phyloP scores from a whole-genome alignment of 2,329 filamentous ascomycete species.

The Lasiodiplodia sp. region DNA sequence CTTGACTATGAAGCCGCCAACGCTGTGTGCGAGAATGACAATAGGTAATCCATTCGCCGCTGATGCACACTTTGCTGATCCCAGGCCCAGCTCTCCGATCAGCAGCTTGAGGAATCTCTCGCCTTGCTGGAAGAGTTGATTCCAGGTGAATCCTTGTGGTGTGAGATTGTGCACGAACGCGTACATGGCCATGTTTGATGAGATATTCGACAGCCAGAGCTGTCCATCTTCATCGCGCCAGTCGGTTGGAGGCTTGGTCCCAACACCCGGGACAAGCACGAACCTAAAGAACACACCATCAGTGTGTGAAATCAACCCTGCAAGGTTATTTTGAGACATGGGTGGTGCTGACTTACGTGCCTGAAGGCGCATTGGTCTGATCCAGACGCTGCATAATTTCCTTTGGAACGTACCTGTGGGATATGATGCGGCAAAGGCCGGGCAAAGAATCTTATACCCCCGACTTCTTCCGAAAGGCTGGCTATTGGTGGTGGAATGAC shows the following conservation, averaged over 20 bases:
- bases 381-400: background rate
- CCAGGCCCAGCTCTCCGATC: background rate
- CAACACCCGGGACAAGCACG: background rate
- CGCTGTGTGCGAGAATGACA: conserved; percentile 14
- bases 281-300: background rate
- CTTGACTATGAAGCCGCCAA: conserved; percentile 17
- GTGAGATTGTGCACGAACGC: background rate
- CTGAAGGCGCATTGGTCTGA: background rate
- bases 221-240: background rate
- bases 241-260: background rate
- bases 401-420: too few relatives aligned
- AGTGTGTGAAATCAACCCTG: background rate
- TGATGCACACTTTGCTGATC: background rate
- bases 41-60: background rate
- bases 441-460: too few relatives aligned
- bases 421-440: too few relatives aligned
- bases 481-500: background rate
- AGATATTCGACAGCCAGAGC: background rate
- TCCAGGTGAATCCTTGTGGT: background rate
- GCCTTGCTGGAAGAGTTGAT: background rate
- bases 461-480: background rate
- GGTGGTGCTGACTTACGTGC: background rate
- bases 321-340: background rate
- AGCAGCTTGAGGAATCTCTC: background rate
- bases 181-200: background rate